A percentile compares a stretch with the other conserved stretches of the same genome.
Evolutionary conservation across 2,329 filamentous ascomycete species (phyloP).

Genomic region (Monosporascus sp.): DNA sequence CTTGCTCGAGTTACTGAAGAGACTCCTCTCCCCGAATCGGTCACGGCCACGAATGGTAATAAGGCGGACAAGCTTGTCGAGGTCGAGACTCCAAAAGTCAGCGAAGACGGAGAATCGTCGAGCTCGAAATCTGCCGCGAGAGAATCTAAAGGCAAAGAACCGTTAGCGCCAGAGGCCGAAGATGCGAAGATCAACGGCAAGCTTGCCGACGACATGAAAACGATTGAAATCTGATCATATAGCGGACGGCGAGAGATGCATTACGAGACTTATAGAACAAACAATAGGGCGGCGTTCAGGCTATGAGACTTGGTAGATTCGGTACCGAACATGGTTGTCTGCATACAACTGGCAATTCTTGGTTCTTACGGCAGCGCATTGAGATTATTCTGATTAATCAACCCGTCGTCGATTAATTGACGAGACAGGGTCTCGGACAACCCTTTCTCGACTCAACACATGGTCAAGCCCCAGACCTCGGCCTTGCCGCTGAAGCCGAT

Average conservation of each 20-base stretch:
- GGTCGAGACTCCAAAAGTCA: constrained; percentile 48
- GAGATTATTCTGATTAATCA: constrained; percentile 7
- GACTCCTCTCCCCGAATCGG: constrained; percentile 26
- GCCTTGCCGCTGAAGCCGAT: background rate
- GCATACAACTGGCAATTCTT: constrained; percentile 6
- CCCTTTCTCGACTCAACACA: background rate
- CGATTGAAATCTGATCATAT: constrained; percentile 51
- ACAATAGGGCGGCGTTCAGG: constrained; percentile 21
- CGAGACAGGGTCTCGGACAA: constrained; percentile 8
- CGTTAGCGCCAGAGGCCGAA: constrained; percentile 22
- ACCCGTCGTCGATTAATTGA: constrained; percentile 6
- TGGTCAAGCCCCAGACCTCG: too few species aligned
- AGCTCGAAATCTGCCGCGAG: constrained; percentile 27
- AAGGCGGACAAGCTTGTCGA: constrained; percentile 49
- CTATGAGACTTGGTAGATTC: constrained; percentile 13
- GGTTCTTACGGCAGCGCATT: constrained; percentile 4
- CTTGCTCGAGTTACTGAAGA: constrained; percentile 74
- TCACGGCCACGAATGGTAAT: constrained; percentile 27
- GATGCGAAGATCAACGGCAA: constrained; percentile 34
- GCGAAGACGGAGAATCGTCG: constrained; percentile 36
- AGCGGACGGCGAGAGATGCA: constrained; percentile 20
- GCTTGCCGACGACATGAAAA: constrained; percentile 48
- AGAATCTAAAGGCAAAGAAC: constrained; percentile 32
- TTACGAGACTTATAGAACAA: constrained; percentile 22
- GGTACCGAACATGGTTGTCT: constrained; percentile 8